These are phyloP conservation scores for Aspergillus campestris DNA, from an alignment of 495 filamentous ascomycete genomes.

Conservation along the genomic window DNA sequence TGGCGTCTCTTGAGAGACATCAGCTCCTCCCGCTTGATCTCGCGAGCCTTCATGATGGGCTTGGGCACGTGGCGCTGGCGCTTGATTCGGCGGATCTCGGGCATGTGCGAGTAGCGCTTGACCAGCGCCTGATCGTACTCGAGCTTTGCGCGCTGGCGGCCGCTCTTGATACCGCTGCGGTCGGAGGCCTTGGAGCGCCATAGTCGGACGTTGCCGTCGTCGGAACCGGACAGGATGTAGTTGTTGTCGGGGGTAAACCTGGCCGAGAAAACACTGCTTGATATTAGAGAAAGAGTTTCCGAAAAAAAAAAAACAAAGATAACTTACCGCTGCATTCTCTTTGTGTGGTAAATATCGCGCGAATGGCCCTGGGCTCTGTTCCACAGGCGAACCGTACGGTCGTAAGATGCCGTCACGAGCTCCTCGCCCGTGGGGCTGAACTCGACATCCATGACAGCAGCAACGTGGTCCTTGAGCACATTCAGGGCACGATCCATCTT, in stretches of 20 bases:
- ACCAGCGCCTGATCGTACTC: slow-evolving; percentile 85
- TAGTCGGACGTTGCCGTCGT: slow-evolving; percentile 89
- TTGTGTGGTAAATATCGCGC: slow-evolving; percentile 92
- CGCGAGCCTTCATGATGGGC: slow-evolving; percentile 91
- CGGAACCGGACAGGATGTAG: slow-evolving; percentile 77
- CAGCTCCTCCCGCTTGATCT: slow-evolving; percentile 92
- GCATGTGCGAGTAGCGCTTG: slow-evolving; percentile 87
- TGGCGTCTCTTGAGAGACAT: slow-evolving; percentile 76
- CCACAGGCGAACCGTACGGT: slow-evolving; percentile 74
- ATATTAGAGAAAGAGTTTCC: not conserved
- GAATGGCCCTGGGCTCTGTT: slow-evolving; percentile 71
- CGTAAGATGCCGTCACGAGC: slow-evolving; percentile 84
- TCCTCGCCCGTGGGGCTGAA: slow-evolving; percentile 93
- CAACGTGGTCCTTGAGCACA: slow-evolving; percentile 91
- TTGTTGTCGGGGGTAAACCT: slow-evolving; percentile 81
- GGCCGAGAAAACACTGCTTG: slow-evolving; percentile 65
- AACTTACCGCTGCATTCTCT: slow-evolving; percentile 80
- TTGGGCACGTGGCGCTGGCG: slow-evolving; percentile 88
- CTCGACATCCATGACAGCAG: slow-evolving; percentile 94
- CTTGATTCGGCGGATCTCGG: slow-evolving; percentile 84
- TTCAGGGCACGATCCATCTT: slow-evolving; percentile 77
- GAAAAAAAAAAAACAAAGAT: not conserved
- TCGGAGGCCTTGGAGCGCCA: slow-evolving; percentile 87
- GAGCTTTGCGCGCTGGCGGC: slow-evolving; percentile 72
- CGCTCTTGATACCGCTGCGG: slow-evolving; percentile 75